phyloP scores from a whole-genome alignment of 1,139 yeast genomes.

The Arxiozyma slooffiae region DNA sequence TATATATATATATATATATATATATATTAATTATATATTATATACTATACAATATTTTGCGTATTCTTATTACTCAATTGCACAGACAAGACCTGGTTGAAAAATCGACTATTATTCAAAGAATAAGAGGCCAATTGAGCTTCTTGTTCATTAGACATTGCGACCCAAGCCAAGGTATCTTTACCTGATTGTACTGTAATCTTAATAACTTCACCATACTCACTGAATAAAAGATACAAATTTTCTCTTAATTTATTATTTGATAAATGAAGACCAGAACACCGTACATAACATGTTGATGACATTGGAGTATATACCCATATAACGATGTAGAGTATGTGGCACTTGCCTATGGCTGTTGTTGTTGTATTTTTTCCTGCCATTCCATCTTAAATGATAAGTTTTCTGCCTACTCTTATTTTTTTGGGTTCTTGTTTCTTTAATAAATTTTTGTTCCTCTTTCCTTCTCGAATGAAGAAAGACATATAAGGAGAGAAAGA shows the following conservation, averaged over 20 bases:
- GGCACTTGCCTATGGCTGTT: too few relatives aligned
- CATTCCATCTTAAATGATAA: too few relatives aligned
- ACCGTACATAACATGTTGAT: background rate
- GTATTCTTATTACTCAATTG: slow-evolving; percentile 1
- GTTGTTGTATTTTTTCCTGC: too few relatives aligned
- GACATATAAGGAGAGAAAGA: too few relatives aligned
- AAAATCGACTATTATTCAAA: background rate
- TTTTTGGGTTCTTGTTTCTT: too few relatives aligned
- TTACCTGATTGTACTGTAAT: slow-evolving; percentile 7
- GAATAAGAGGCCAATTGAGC: slow-evolving; percentile 19
- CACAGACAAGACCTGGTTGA: background rate
- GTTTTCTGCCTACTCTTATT: too few relatives aligned
- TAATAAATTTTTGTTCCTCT: too few relatives aligned
- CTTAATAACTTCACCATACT: slow-evolving; percentile 28
- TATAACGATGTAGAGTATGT: too few relatives aligned
- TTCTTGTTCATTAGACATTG: slow-evolving; percentile 23
- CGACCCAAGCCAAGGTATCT: background rate
- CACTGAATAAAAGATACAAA: slow-evolving; percentile 24
- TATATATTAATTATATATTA: background rate
- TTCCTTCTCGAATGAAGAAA: too few relatives aligned
- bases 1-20: background rate
- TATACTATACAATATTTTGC: background rate
- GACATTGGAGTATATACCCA: too few relatives aligned
- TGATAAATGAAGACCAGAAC: slow-evolving; percentile 3
- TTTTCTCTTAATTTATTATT: slow-evolving; percentile 16